A percentile compares a stretch with the other conserved stretches of the same genome.
Conservation (phyloP, 2,329 filamentous ascomycete genomes). For the Fusarium sp. region DNA sequence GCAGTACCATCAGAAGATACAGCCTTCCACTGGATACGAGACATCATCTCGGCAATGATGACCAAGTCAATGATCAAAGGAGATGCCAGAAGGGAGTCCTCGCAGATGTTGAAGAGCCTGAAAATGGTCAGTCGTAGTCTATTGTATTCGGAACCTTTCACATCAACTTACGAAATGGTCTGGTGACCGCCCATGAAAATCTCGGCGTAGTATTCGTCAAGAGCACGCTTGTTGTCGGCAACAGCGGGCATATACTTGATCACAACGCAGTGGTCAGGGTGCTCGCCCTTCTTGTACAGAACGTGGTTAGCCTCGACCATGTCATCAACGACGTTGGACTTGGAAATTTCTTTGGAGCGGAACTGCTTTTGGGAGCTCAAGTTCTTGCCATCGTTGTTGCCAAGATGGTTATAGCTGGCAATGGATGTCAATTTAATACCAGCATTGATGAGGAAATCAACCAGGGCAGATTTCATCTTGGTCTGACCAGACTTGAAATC, state of each 20-base stretch:
- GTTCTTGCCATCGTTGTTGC: conserved; percentile 99
- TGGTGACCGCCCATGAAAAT: conserved; percentile 99
- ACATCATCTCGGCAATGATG: conserved; percentile 96
- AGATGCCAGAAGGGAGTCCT: conserved; percentile 95
- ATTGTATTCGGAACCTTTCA: not conserved
- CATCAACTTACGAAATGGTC: conserved; percentile 77
- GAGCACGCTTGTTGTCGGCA: conserved; percentile 97
- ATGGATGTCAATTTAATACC: conserved; percentile 99
- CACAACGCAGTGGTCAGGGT: conserved; percentile 97
- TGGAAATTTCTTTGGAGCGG: conserved; percentile 99
- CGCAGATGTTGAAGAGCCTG: conserved; percentile 97
- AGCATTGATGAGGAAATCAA: conserved; percentile 98
- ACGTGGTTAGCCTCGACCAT: conserved; percentile 97
- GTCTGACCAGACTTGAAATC: conserved; percentile 99
- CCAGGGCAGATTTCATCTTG: conserved; percentile 99
- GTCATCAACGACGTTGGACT: conserved; percentile 98
- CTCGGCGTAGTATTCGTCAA: conserved; percentile 99
- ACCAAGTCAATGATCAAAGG: conserved; percentile 98
- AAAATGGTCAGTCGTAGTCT: conserved; percentile 25
- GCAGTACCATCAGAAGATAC: conserved; percentile 59
- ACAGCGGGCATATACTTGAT: conserved; percentile 99
- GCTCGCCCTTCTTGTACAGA: conserved; percentile 90
- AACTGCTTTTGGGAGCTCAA: conserved; percentile 97
- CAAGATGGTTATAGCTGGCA: conserved; percentile 98
- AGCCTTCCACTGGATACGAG: conserved; percentile 91